phyloP scores from a whole-genome alignment of 2,329 filamentous ascomycete genomes.

The Nemania diffusa region DNA sequence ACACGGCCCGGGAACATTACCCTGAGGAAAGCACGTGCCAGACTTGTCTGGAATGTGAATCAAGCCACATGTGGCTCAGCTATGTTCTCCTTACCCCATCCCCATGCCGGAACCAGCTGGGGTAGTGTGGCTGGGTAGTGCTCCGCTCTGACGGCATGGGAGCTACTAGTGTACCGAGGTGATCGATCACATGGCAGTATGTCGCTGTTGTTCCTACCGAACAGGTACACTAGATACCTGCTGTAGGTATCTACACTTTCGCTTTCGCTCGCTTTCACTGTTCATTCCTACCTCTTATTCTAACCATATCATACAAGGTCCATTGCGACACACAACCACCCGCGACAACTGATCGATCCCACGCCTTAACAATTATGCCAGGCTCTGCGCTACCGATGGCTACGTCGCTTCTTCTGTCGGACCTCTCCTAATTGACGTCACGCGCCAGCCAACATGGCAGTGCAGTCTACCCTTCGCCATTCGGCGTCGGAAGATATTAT shows the following conservation, averaged over 20 bases:
- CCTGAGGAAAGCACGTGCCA: conserved; percentile 29
- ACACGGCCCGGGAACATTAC: too few relatives aligned
- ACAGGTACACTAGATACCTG: background rate
- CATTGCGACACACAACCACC: conserved; percentile 3
- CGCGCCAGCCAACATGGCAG: conserved; percentile 72
- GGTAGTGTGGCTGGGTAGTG: conserved; percentile 30
- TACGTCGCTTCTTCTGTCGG: conserved; percentile 24
- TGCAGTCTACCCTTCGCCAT: conserved; percentile 82
- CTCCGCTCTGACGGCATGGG: conserved; percentile 9
- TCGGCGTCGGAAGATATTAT: conserved; percentile 74
- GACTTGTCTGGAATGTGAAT: background rate
- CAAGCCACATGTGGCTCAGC: conserved; percentile 26
- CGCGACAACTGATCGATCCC: background rate
- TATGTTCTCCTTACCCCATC: background rate
- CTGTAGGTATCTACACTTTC: too few relatives aligned
- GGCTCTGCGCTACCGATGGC: conserved; percentile 41
- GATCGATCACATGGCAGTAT: conserved; percentile 34
- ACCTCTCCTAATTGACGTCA: conserved; percentile 38
- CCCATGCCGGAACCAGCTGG: background rate
- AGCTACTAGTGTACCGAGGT: conserved; percentile 31
- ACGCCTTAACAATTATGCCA: conserved; percentile 32
- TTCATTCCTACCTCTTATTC: conserved; percentile 5
- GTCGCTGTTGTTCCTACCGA: conserved; percentile 10
- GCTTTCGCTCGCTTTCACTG: background rate
- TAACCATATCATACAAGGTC: background rate